phyloP scores from a whole-genome alignment of 2,329 filamentous ascomycete species.

The Xylariaceae sp. region DNA sequence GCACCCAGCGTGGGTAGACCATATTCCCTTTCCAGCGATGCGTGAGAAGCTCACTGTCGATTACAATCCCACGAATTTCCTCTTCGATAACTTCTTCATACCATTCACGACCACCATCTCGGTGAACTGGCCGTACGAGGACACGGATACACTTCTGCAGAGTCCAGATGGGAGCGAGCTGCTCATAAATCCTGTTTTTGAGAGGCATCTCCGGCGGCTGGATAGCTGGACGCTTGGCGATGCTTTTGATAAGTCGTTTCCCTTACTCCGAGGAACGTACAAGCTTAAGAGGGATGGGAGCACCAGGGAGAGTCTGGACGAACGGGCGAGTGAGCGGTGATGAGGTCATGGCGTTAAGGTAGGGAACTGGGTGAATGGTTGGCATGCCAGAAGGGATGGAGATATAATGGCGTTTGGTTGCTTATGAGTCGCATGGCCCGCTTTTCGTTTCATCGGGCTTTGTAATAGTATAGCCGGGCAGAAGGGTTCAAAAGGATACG shows the following conservation, averaged over 20 bases:
- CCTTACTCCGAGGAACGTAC: conserved; percentile 45
- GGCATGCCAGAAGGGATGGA: too few relatives aligned
- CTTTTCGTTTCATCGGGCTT: too few relatives aligned
- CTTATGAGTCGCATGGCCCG: too few relatives aligned
- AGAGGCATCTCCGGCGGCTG: conserved; percentile 68
- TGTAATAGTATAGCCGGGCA: too few relatives aligned
- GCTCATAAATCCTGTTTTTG: conserved; percentile 82
- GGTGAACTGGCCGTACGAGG: conserved; percentile 81
- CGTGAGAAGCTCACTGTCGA: conserved; percentile 46
- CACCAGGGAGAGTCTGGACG: background rate
- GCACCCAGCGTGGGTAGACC: conserved; percentile 80
- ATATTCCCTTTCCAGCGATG: conserved; percentile 75
- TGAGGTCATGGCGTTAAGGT: too few relatives aligned
- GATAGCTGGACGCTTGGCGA: conserved; percentile 80
- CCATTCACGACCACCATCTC: conserved; percentile 72
- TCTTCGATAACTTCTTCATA: conserved; percentile 79
- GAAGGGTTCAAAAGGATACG: too few relatives aligned
- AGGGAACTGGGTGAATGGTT: too few relatives aligned
- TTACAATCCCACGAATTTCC: conserved; percentile 41
- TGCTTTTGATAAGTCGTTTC: conserved; percentile 62
- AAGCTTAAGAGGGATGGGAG: conserved; percentile 26
- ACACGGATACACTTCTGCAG: conserved; percentile 63
- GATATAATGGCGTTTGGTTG: too few relatives aligned
- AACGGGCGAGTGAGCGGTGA: too few relatives aligned
- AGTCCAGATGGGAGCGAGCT: conserved; percentile 58